Percentiles rank a stretch among this genome's conserved stretches.
Conservation (phyloP, 805 yeast genomes). For the Suhomyces xylopsoci region DNA sequence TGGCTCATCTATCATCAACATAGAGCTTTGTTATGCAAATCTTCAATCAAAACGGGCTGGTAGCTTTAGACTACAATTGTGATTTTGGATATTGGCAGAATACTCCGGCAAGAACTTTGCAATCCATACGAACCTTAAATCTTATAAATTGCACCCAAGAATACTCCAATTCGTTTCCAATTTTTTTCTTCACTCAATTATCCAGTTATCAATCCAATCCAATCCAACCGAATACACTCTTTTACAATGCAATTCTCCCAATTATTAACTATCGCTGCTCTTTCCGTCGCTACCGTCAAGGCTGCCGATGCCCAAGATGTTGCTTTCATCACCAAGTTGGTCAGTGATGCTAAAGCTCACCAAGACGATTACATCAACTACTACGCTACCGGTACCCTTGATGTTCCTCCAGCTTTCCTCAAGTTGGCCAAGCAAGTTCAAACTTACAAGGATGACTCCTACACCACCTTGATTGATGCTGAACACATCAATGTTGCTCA, state of each 20-base stretch:
- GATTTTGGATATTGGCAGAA: background rate
- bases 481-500: slow-evolving; percentile 8
- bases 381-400: slow-evolving; percentile 21
- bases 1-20: background rate
- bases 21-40: background rate
- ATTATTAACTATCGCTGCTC: slow-evolving; percentile 13
- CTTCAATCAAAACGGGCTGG: background rate
- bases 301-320: slow-evolving; percentile 19
- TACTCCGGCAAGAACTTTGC: background rate
- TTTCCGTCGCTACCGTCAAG: slow-evolving; percentile 13
- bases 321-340: slow-evolving; percentile 11
- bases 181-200: background rate
- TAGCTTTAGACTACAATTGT: background rate
- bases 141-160: background rate
- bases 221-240: background rate
- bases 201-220: background rate
- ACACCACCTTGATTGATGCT: slow-evolving; percentile 28
- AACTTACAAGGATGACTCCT: slow-evolving; percentile 35
- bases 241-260: slow-evolving; percentile 5
- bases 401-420: slow-evolving; percentile 26
- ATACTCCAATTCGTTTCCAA: background rate
- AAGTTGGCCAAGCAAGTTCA: slow-evolving; percentile 26
- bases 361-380: slow-evolving; percentile 15
- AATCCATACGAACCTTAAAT: background rate
- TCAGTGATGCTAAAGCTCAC: slow-evolving; percentile 10